Base-by-base conservation (phyloP, 1,284 basidiomycete genomes). In the Rhizoctonia solani region DNA sequence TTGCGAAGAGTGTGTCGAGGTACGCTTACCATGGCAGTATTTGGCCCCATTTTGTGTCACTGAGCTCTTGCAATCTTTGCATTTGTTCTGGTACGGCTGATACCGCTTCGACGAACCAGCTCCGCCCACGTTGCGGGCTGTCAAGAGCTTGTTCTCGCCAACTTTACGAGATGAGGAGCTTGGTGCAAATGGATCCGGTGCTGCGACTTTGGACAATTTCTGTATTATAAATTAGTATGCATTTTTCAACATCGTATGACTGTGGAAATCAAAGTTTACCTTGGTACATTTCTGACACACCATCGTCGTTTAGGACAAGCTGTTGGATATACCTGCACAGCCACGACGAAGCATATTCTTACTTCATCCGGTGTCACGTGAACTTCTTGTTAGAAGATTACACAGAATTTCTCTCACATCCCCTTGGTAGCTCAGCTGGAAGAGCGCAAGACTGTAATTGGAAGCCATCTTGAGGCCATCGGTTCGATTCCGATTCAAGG, bases 101-200 rank as follows among this genome's bases (percentile, higher is more conserved):
- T 54, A 68, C 29, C 68, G 50, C 65, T 72, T 69, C 42, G 71
- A 69, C n/a, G 67, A 23, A 55, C 66, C 63, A 3, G 50, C 50
- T 29, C 67, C 68, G 3, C 68, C 69, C n/a, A 47, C 67, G 21
- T 63, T 63, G 16, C 56, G 52, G 21, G 50, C 52, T 9, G 71
- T 69, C 9, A 75, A 61, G 14, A 77, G 73, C 71, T 77, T 77
- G 73, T 77, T 77, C 69, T 74, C 75, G 19, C 75, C 76, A 47
- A 77, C 68, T 61, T 73, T 76, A 67, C 76, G 74, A 8, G 52
- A 68, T 21, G 70, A 71, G 4, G 70, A 65, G 32, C 70, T 69
- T 13, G 71, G 58, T 14, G 68, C 37, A 55, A 71, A 72, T 19
- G 71, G 71, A 52, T 72, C 71, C 5, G 71, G 70, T 3, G 71